Conservation (phyloP, 805 yeast species). For the Monosporozyma siamensis region DNA sequence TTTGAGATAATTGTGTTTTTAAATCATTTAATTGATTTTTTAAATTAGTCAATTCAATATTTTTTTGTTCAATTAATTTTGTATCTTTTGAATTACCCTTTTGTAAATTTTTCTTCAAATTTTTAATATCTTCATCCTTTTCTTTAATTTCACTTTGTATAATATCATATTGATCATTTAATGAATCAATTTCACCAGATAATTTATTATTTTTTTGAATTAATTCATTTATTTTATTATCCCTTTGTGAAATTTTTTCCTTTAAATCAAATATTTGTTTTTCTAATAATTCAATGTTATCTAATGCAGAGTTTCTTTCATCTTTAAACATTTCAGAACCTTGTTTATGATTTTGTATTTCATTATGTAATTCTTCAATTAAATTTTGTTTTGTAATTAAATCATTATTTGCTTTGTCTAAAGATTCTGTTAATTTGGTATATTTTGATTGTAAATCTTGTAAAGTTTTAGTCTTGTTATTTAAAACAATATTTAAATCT, state of each 20-base stretch:
- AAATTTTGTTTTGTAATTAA: not conserved
- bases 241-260: no score
- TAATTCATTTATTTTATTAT: no score
- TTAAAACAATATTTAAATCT: not conserved
- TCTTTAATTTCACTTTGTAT: not conserved
- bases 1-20: not conserved
- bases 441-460: not conserved
- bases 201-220: not conserved
- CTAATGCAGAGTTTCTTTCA: no score
- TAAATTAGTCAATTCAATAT: not conserved
- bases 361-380: not conserved
- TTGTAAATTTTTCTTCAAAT: no score
- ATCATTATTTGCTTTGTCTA: not conserved
- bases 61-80: not conserved
- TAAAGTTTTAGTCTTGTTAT: not conserved
- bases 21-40: not conserved
- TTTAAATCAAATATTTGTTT: no score
- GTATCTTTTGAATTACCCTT: no score
- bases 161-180: constrained; percentile 1
- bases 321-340: no score
- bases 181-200: not conserved
- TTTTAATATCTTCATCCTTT: no score
- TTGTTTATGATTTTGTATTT: no score
- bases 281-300: no score
- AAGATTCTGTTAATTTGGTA: not conserved